Conservation (phyloP, 1,284 basidiomycete genomes). For the Mycena sp. region DNA sequence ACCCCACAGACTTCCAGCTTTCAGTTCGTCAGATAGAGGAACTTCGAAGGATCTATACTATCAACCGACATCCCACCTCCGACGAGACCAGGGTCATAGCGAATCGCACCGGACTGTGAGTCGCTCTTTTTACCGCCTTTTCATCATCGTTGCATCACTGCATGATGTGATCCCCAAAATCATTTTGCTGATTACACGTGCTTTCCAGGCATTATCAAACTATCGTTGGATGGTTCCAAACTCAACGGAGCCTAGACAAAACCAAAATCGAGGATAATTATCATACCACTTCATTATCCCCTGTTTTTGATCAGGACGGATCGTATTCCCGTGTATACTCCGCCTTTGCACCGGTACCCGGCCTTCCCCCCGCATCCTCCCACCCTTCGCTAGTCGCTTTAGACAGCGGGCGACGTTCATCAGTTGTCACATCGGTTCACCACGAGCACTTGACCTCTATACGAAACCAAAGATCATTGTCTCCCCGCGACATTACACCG, state of each 20-base stretch:
- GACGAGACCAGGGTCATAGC: conserved; percentile 73
- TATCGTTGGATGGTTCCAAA: conserved; percentile 86
- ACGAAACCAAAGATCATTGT: conserved; percentile 43
- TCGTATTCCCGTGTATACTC: conserved; percentile 24
- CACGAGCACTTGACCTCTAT: conserved; percentile 40
- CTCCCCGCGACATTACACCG: conserved; percentile 55
- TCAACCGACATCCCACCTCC: conserved; percentile 69
- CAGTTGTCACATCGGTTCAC: conserved; percentile 47
- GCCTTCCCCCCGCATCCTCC: conserved; percentile 42
- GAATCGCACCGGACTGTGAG: conserved; percentile 77
- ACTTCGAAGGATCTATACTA: conserved; percentile 68
- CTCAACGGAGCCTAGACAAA: conserved; percentile 58
- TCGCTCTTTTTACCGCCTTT: conserved; percentile 34
- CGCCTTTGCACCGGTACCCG: conserved; percentile 37
- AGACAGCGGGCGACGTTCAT: conserved; percentile 32
- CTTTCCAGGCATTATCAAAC: conserved; percentile 73
- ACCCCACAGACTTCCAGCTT: conserved; percentile 65
- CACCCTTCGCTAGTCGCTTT: conserved; percentile 32
- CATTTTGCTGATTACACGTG: neutral
- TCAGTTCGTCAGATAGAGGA: conserved; percentile 71
- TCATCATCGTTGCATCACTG: conserved; percentile 37
- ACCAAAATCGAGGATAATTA: neutral
- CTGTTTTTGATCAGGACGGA: conserved; percentile 32
- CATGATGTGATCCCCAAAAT: conserved; percentile 34
- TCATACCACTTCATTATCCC: neutral